Base-by-base conservation (phyloP, 1,284 basidiomycete species). In the Rhodotorula mucilaginosa region DNA sequence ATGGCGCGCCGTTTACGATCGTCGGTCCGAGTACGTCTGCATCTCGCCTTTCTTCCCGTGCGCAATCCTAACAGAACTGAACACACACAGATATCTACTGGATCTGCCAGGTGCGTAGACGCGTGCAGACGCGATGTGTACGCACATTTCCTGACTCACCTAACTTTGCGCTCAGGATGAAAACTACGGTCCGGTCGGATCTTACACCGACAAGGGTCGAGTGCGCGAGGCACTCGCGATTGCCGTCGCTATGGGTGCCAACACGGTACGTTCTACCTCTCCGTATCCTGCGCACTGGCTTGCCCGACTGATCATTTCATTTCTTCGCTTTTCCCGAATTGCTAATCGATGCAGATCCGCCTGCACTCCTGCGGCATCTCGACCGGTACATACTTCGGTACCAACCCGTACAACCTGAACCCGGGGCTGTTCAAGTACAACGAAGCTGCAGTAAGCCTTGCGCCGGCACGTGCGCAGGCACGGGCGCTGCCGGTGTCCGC, bases 191-290 rank as follows among this genome's bases (percentile, higher is more conserved):
- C 69, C 74, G 0, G 16, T 64, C 1, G 72, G 68, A 1, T 31
- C 58, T 16, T 65, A 61, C n/a, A 72, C 74, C 10, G 70, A 70
- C 68, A 76, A 76, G 60, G 63, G 58, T 5, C 69, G 70, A 18
- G 64, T 74, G 1, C 70, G 73, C 16, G 73, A 74, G 16, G 70
- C 70, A 8, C 56, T 74, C 21, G 70, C 73, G 2, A 74, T 74
- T 19, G 70, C 73, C 0, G 73, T 72, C 19, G 73, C 73, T 4
- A 74, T 74, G 73, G 73, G 73, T 26, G 67, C 70, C 19, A 74
- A 67, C 49, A 72, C 73, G 23, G 62, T 67, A 29, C 49, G 18
- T n/a, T 21, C 34, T n/a, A 23, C 18, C 58, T 18, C 21, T 13
- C 34, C 15, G 18, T 16, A 15, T 1, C 7, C 39, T 2, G 39